Conservation (phyloP, 805 yeast genomes). For the Zygosaccharomyces lentus region DNA sequence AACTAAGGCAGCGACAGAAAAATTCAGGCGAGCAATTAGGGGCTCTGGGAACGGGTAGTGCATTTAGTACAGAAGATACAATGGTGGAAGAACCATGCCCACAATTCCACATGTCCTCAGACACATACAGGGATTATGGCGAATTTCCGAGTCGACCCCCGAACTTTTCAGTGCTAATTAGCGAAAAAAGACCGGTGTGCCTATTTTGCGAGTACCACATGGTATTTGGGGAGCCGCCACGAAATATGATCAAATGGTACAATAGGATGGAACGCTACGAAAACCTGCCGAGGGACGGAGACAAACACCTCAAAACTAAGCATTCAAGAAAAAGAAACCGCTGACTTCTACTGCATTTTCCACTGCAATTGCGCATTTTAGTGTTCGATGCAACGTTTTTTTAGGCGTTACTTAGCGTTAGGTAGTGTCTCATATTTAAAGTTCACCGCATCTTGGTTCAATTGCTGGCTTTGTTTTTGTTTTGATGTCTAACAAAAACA, state of each 20-base stretch:
- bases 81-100: background rate
- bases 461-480: slow-evolving; percentile 6
- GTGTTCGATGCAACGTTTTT: background rate
- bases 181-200: slow-evolving; percentile 35
- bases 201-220: slow-evolving; percentile 51
- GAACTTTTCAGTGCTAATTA: slow-evolving; percentile 24
- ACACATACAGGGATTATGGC: slow-evolving; percentile 10
- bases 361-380: background rate
- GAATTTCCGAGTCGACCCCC: slow-evolving; percentile 18
- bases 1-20: slow-evolving; percentile 9
- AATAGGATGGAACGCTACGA: slow-evolving; percentile 33
- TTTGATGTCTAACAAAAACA: slow-evolving; percentile 5
- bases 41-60: background rate
- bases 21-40: slow-evolving; percentile 1
- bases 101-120: background rate
- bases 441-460: background rate
- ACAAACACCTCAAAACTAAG: slow-evolving; percentile 11
- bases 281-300: slow-evolving; percentile 15
- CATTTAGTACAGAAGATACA: background rate
- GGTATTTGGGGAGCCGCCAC: slow-evolving; percentile 47
- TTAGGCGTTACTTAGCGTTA: background rate
- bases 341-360: background rate
- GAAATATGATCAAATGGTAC: slow-evolving; percentile 48
- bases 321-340: slow-evolving; percentile 22
- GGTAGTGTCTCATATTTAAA: background rate